Conservation (phyloP, 2,329 filamentous ascomycete species). For the Paraphaeosphaeria sporulosa region DNA sequence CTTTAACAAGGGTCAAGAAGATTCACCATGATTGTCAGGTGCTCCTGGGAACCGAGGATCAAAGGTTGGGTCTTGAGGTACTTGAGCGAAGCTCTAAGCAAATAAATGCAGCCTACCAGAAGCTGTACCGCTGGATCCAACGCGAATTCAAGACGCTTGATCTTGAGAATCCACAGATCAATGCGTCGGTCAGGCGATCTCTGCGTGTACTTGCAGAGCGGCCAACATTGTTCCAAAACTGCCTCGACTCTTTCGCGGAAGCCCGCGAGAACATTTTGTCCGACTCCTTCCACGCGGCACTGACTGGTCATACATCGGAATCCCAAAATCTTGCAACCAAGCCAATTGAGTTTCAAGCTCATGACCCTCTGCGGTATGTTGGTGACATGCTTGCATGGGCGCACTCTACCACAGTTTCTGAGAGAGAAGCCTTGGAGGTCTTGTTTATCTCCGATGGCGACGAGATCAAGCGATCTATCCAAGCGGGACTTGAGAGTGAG, state of each 20-base stretch:
- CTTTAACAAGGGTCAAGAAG: constrained; percentile 80
- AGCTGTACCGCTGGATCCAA: constrained; percentile 94
- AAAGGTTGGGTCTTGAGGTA: constrained; percentile 85
- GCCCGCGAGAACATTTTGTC: constrained; percentile 86
- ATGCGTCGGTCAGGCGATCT: constrained; percentile 80
- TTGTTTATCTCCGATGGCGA: constrained; percentile 91
- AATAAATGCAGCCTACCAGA: constrained; percentile 90
- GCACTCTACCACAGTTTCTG: constrained; percentile 92
- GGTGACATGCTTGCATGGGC: constrained; percentile 98
- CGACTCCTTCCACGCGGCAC: constrained; percentile 85
- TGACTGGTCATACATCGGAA: constrained; percentile 75
- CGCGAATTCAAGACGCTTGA: constrained; percentile 91
- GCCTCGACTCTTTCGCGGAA: constrained; percentile 91
- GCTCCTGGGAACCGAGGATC: constrained; percentile 87
- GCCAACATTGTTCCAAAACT: constrained; percentile 90
- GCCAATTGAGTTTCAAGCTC: constrained; percentile 91
- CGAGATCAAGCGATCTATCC: constrained; percentile 83
- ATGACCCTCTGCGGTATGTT: constrained; percentile 89
- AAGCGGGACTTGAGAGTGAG: constrained; percentile 81
- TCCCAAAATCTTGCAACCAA: constrained; percentile 68
- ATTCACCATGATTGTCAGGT: constrained; percentile 90
- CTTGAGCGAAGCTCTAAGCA: constrained; percentile 90
- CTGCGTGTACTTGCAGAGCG: constrained; percentile 88
- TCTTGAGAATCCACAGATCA: constrained; percentile 93
- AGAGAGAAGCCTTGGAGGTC: constrained; percentile 88